Base-by-base conservation (phyloP, 1,284 basidiomycete genomes). In the Irpex rosettiformis region DNA sequence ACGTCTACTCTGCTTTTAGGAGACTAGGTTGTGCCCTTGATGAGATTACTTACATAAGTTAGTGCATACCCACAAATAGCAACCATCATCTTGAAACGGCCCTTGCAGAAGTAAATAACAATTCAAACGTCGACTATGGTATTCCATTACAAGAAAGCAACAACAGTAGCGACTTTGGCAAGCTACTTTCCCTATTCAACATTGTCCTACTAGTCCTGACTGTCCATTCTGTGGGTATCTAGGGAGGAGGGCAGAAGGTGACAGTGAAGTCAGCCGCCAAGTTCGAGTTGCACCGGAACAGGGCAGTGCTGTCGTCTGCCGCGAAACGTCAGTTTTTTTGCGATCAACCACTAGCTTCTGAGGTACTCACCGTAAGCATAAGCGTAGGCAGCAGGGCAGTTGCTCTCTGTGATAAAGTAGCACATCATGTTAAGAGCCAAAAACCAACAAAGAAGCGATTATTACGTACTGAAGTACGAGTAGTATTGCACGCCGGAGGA, bases 351-450 rank as follows among this genome's bases (percentile, higher is more conserved):
- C n/a, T n/a, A n/a, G n/a, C n/a, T n/a, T n/a, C n/a, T n/a, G n/a
- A n/a, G n/a, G n/a, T 27, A 59, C 58, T 13, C 37, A 60, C 59
- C 81, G 64, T 73, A 83, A 8, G 81, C 79, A 63, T 81, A 82
- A 1, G 72, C 77, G 65, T 81, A 82, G 7, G 78, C 68, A 64
- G 78, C 70, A 3, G 77, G 76, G 70, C 80, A 83, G 59, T 64
- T 69, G 54, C 59, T 59, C 74, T 83, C 77, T 78, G 70, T 30
- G 45, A 52, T 1, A 18, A 54, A 13, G 22, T 33, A 51, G 18
- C n/a, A 25, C 33, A 3, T 43, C 22, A 25, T 3, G 16, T 45
- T 51, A 52, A 30, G 45, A 48, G 13, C 13, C 18, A 8, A 25
- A 7, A 24, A 55, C 22, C 3, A 11, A 49, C 7, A 22, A 28